These are phyloP conservation scores for Nephelium lappaceum DNA, from an alignment of 345 rosid species.

Conservation along the genomic window DNA sequence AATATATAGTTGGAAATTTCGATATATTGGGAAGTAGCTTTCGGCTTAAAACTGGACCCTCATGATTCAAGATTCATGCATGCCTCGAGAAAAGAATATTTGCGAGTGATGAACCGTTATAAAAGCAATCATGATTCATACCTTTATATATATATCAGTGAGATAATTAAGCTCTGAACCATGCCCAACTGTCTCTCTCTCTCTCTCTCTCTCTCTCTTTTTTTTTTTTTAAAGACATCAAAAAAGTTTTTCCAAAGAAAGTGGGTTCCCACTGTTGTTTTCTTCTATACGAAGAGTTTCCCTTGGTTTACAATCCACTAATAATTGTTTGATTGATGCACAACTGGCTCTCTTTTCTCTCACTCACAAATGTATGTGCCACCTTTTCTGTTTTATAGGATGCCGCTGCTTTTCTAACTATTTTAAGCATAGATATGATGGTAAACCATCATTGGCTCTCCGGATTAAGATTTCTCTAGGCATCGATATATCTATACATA, in stretches of 20 bases:
- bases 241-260: neutral
- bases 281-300: neutral
- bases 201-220: neutral
- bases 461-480: neutral
- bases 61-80: neutral
- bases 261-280: neutral
- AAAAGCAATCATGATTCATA: neutral
- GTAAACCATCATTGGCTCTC: neutral
- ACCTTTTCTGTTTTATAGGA: neutral
- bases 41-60: neutral
- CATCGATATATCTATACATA: neutral
- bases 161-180: neutral
- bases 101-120: neutral
- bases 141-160: too few relatives aligned
- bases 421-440: neutral
- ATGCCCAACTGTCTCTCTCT: neutral
- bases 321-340: too few relatives aligned
- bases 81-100: neutral
- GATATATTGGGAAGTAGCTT: neutral
- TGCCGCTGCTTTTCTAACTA: conserved; percentile 1
- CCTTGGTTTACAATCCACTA: too few relatives aligned
- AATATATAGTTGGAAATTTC: neutral
- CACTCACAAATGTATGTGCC: neutral
- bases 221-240: neutral
- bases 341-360: neutral